Evolutionary conservation across 192 early-diverging fungal species (phyloP).

Genomic region (Phlyctochytrium bullatum): DNA sequence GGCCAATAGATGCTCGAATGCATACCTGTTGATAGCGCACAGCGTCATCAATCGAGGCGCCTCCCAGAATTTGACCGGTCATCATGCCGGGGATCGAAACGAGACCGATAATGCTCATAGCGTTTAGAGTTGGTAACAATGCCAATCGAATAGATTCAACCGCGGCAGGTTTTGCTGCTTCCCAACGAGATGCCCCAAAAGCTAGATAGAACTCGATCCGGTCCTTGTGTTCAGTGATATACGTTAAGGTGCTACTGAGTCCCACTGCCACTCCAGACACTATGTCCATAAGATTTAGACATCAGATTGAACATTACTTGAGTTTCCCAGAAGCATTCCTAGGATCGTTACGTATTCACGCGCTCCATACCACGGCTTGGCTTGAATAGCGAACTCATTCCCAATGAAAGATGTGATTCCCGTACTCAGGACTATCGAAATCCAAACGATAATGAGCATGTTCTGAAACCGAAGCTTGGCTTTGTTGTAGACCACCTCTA

Average conservation of each 20-base stretch:
- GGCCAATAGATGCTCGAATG: no score
- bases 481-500: conserved; percentile 56
- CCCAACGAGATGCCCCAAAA: conserved; percentile 79
- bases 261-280: conserved; percentile 32
- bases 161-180: conserved; percentile 70
- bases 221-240: conserved; percentile 28
- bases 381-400: conserved; percentile 66
- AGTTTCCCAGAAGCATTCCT: conserved; percentile 85
- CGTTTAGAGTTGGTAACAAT: conserved; percentile 77
- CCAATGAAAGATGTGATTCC: conserved; percentile 53
- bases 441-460: conserved; percentile 60
- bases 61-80: conserved; percentile 86
- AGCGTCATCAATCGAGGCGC: conserved; percentile 73
- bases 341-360: conserved; percentile 83
- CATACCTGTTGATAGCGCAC: conserved; percentile 69
- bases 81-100: conserved; percentile 84
- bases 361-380: conserved; percentile 67
- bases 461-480: conserved; percentile 66
- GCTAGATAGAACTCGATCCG: conserved; percentile 60
- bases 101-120: conserved; percentile 78
- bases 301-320: conserved; percentile 14
- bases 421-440: conserved; percentile 51
- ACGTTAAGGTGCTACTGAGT: conserved; percentile 16
- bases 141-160: conserved; percentile 69
- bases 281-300: not conserved